Base-by-base conservation (phyloP, 345 rosid species). In the Gossypium australe region DNA sequence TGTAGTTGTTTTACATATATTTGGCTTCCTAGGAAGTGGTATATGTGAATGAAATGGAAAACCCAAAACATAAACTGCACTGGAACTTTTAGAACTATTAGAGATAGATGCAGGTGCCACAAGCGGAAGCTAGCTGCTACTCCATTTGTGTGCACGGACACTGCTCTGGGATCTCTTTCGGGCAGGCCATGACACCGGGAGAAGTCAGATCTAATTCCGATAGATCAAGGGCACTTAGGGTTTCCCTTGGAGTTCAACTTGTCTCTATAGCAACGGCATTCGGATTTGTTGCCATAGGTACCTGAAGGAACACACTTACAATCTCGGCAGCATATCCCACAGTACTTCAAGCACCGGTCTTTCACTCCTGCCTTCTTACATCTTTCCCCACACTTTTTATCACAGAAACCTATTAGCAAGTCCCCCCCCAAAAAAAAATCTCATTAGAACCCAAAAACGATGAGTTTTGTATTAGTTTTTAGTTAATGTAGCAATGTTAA, bases 281-380 rank as follows among this genome's bases (percentile, higher is more conserved):
- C 88, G n/a, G 87, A 67, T 86, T 89, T 93, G 86, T 89, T 68
- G 43, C 97, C 97, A 2, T 77, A 91, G 25, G 97, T 91, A 52
- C 99, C 97, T 1, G 96, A 87, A 25, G 99, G 99, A 52, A 95
- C 99, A 73, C 98, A 95, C 16, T 84, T 45, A 83, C 98, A 94
- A 51, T 86, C 81, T 34, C 27, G 77, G 44, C 98, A 94, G 85
- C 98, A 94, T 41, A 93, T 87, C 48, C 86, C 90, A 70, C 98
- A 94, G 75, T 93, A 93, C 79, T 87, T 82, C 67, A 91, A 67
- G 84, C 99, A 94, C 70, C 91, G 72, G 38, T 89, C 89, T 70
- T 82, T 57, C 75, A 64, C 22, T 38, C 98, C 89, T 2, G 98
- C 97, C 78, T 83, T 85, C 2, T 86, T 80, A 79, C 99, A 95